Evolutionary conservation across 225 moss, liverwort and hornwort species (phyloP), one percentile per base, ranked within the genome.

Genomic region (Bryum argenteum): DNA sequence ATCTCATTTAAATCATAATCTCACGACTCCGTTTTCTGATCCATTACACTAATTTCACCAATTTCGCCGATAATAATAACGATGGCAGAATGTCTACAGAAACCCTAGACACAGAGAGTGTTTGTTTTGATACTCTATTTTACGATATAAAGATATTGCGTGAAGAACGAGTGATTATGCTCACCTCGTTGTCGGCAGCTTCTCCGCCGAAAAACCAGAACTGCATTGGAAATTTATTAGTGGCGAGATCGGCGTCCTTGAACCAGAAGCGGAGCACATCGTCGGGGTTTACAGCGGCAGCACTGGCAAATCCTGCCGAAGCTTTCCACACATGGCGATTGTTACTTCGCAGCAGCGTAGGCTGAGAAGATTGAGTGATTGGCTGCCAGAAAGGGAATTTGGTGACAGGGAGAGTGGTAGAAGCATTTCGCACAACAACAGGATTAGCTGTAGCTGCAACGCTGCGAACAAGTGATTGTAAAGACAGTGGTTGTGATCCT

Each of bases 141-240:
- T 48, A 15, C 1, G 16, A 48, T 48, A 17, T 5, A 6, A 5
- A 15, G 45, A 11, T 45, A 11, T 1, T 16, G 17, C 48, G 5
- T 17, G 48, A 16, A 11, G 48, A 48, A 48, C 47, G 47, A 48
- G 47, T 15, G 16, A 2, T 48, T 33, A 37, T 8, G 38, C 81
- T 79, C 54, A 82, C 85, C 79, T 85, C 85, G 18, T 52, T 77
- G 23, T 85, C 85, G 8, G 43, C 14, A 15, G 11, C 77, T 37
- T 82, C 82, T 21, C 82, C 82, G 42, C 85, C 82, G n/a, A 0
- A 6, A 37, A 82, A 85, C 85, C 85, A 85, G 66, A 80, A 79
- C 13, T 63, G 1, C 5, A 1, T 9, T 1, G 75, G 79, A 26
- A 66, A 28, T 13, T 74, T 59, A 10, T 75, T 71, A 22, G 20